Evolutionary conservation across 176 grass and related monocot genomes (phyloP).

Genomic region (Oryza meyeriana): DNA sequence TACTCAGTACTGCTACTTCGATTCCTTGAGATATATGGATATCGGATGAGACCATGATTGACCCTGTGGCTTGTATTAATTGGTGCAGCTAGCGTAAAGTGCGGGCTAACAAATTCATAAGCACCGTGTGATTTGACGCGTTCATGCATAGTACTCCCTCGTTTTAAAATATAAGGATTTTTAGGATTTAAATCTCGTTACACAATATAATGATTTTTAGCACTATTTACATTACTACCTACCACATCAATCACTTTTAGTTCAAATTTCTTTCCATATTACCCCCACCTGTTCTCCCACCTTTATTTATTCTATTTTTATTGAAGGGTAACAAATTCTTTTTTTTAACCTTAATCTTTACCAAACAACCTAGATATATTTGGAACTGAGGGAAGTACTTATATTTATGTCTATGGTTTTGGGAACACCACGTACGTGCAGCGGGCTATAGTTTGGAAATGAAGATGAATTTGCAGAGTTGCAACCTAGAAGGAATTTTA

Average conservation of each 20-base stretch:
- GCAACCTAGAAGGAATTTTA: not conserved
- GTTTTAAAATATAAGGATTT: too few species aligned
- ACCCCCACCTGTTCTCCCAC: too few species aligned
- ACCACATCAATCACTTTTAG: too few species aligned
- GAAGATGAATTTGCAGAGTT: not conserved
- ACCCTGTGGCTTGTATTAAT: not conserved
- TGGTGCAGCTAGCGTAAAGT: not conserved
- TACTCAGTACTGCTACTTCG: conserved; percentile 6
- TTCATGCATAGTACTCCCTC: not conserved
- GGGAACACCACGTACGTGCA: not conserved
- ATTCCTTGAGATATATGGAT: not conserved
- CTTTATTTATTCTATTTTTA: too few species aligned
- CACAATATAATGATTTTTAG: too few species aligned
- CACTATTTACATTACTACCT: too few species aligned
- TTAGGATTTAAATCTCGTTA: too few species aligned
- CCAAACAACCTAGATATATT: too few species aligned
- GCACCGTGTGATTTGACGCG: not conserved
- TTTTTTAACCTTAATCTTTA: too few species aligned
- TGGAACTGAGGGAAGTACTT: too few species aligned
- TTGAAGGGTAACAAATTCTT: too few species aligned
- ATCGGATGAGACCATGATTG: conserved; percentile 27
- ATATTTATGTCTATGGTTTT: not conserved
- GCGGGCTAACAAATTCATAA: not conserved
- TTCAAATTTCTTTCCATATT: too few species aligned
- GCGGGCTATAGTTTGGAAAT: not conserved